A percentile compares a stretch with the other conserved stretches of the same genome.
phyloP scores from a whole-genome alignment of 2,329 filamentous ascomycete genomes.

The Nigrograna mackinnonii region DNA sequence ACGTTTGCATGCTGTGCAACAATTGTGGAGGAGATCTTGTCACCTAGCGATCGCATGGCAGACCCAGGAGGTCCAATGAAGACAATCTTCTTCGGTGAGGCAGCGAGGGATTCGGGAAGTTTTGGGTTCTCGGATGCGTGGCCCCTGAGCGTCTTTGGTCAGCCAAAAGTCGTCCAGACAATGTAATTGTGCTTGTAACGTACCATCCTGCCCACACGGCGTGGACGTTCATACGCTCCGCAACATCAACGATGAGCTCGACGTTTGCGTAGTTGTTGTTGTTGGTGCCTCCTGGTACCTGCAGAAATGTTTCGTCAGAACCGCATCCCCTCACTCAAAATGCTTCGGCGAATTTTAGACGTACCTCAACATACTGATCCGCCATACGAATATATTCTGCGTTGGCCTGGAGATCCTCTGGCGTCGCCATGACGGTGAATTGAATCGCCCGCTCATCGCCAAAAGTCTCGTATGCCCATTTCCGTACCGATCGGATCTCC shows the following conservation, averaged over 20 bases:
- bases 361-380: slow-evolving; percentile 93
- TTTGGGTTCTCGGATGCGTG: slow-evolving; percentile 99
- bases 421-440: slow-evolving; percentile 99
- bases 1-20: slow-evolving; percentile 96
- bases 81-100: slow-evolving; percentile 97
- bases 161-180: slow-evolving; percentile 11
- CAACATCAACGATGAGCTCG: slow-evolving; percentile 97
- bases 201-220: slow-evolving; percentile 99
- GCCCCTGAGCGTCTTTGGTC: slow-evolving; percentile 51
- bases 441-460: slow-evolving; percentile 98
- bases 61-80: slow-evolving; percentile 98
- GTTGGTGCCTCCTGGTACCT: slow-evolving; percentile 95
- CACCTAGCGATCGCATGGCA: slow-evolving; percentile 97
- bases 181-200: slow-evolving; percentile 39
- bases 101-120: slow-evolving; percentile 91
- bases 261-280: slow-evolving; percentile 99
- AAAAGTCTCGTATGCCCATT: slow-evolving; percentile 99
- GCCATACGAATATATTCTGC: slow-evolving; percentile 99
- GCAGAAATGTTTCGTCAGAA: slow-evolving; percentile 24
- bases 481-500: slow-evolving; percentile 97
- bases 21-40: slow-evolving; percentile 99
- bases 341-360: slow-evolving; percentile 15
- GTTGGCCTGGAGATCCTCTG: slow-evolving; percentile 95
- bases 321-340: slow-evolving; percentile 9
- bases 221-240: slow-evolving; percentile 97